Evolutionary conservation across 140 eudicot species (phyloP), one percentile per base, ranked within the genome.

Genomic region (Senecio squalidus): DNA sequence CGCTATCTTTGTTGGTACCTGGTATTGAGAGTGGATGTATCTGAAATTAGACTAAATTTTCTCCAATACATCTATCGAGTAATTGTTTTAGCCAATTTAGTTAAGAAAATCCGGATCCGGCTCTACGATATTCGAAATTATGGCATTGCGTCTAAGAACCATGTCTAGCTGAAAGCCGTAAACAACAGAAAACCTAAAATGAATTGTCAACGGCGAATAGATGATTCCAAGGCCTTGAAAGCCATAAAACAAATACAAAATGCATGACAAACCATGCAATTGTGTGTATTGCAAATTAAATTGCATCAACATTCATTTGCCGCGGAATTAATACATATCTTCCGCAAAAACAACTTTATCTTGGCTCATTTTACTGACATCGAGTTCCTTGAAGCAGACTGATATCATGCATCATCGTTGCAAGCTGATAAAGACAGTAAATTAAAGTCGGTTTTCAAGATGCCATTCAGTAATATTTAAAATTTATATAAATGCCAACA

Each of bases 351-450:
- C 52, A 58, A 47, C 11, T 34, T 57, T 23, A 67, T 55, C 73
- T 6, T 9, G 31, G 51, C 26, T 16, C 22, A 28, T 15, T 44
- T 47, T 23, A 16, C 18, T 8, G 13, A 50, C 38, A 18, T 38
- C 39, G 54, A 52, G 50, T 55, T 52, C 43, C 26, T 30, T 44
- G 14, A 43, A 22, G 40, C 50, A 9, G 31, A 20, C 31, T 52
- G 14, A n/a, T 13, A 29, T 69, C 75, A 69, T 48, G 68, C 68
- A 58, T 69, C 75, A 21, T 69, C 40, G 62, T 69, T 69, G 75
- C 75, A 69, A 59, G 46, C 73, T 72, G 73, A 65, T 72, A 67
- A 72, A 47, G 39, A 65, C 49, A 72, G 9, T 13, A 24, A 6
- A 57, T 56, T 29, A 65, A 67, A 25, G 54, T 46, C 24, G 28